phyloP scores from a whole-genome alignment of 257 asterid species.

The Nemophila menziesii region DNA sequence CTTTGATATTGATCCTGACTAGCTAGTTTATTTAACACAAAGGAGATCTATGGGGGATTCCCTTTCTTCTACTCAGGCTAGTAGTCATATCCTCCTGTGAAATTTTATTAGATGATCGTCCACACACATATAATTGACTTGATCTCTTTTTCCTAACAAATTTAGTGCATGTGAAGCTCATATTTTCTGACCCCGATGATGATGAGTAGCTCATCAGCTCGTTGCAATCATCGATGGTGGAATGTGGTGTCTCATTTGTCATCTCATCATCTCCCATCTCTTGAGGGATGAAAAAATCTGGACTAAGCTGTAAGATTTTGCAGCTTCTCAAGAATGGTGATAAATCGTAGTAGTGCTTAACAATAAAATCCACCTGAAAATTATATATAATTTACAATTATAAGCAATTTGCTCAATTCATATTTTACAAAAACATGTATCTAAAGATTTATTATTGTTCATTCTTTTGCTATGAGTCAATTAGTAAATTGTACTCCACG shows the following conservation, averaged over 20 bases:
- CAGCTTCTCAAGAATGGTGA: slow-evolving; percentile 73
- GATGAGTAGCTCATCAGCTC: slow-evolving; percentile 44
- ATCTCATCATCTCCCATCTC: slow-evolving; percentile 59
- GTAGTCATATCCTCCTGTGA: slow-evolving; percentile 69
- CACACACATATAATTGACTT: slow-evolving; percentile 61
- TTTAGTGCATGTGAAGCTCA: slow-evolving; percentile 65
- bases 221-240: slow-evolving; percentile 58
- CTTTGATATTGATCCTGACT: no score
- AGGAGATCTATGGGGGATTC: slow-evolving; percentile 94
- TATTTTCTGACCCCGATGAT: slow-evolving; percentile 55
- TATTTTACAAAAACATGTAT: no score
- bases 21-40: slow-evolving; percentile 54
- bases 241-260: slow-evolving; percentile 46
- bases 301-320: slow-evolving; percentile 65
- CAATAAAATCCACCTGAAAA: slow-evolving; percentile 66
- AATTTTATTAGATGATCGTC: slow-evolving; percentile 44
- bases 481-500: no score
- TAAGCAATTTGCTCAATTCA: not conserved
- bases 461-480: no score
- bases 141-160: slow-evolving; percentile 72
- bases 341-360: slow-evolving; percentile 53
- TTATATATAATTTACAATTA: no score
- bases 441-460: no score
- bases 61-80: slow-evolving; percentile 85
- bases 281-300: slow-evolving; percentile 86